Evolutionary conservation across 305 asterid species (phyloP).

Genomic region (Fraxinus nigra): DNA sequence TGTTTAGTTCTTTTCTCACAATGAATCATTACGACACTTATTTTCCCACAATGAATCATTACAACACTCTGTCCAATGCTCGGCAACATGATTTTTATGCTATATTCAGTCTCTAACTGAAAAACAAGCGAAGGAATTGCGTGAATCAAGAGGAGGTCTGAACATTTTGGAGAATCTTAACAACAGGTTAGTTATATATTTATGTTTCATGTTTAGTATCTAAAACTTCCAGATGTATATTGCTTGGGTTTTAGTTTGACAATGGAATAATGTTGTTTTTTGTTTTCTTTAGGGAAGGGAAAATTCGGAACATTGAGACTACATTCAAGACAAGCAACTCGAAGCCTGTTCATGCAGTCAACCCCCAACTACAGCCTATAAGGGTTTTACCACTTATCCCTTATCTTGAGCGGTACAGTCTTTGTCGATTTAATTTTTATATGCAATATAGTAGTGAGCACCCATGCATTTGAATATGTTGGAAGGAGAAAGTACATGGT

Average conservation of each 20-base stretch:
- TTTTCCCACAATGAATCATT: slow-evolving; percentile 8
- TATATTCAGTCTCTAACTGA: slow-evolving; percentile 79
- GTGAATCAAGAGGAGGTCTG: slow-evolving; percentile 67
- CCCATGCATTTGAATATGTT: not conserved
- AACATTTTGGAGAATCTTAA: slow-evolving; percentile 74
- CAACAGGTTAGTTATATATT: slow-evolving; percentile 60
- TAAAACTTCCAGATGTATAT: slow-evolving; percentile 9
- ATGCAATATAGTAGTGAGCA: slow-evolving; percentile 3
- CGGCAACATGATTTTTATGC: slow-evolving; percentile 18
- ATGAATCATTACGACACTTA: not conserved
- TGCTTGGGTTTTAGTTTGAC: slow-evolving; percentile 3
- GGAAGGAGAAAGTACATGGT: not conserved
- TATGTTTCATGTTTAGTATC: not conserved
- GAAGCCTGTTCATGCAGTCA: slow-evolving; percentile 77
- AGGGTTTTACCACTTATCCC: slow-evolving; percentile 83
- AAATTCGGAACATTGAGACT: slow-evolving; percentile 63
- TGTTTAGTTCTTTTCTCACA: slow-evolving; percentile 12
- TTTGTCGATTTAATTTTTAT: slow-evolving; percentile 20
- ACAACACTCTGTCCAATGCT: slow-evolving; percentile 6
- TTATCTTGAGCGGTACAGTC: slow-evolving; percentile 67
- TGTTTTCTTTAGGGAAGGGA: slow-evolving; percentile 59
- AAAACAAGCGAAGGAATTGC: slow-evolving; percentile 92
- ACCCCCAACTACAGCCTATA: slow-evolving; percentile 55
- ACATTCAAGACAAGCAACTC: slow-evolving; percentile 86
- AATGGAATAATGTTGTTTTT: slow-evolving; percentile 11